Percentiles rank a stretch among this genome's conserved stretches.
Conservation (phyloP, 345 rosid genomes). For the Brassica cretica region DNA sequence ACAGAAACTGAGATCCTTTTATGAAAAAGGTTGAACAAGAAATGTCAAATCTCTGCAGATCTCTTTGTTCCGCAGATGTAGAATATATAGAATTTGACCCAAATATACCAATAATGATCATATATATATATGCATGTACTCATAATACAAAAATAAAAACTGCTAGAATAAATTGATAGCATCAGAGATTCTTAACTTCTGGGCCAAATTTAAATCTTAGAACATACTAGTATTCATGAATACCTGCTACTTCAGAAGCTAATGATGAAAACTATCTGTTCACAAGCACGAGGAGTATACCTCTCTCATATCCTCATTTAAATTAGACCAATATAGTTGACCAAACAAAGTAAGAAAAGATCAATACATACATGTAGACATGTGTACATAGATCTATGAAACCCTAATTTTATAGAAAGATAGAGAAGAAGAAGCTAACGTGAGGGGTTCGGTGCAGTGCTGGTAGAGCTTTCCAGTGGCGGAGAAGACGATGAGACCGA, state of each 20-base stretch:
- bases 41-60: conserved; percentile 14
- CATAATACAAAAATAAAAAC: conserved; percentile 1
- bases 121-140: conserved; percentile 14
- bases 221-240: conserved; percentile 9
- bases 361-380: conserved; percentile 14
- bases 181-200: conserved; percentile 31
- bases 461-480: conserved; percentile 48
- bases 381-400: conserved; percentile 33
- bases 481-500: conserved; percentile 53
- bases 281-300: conserved; percentile 34
- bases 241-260: conserved; percentile 27
- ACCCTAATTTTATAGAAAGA: conserved; percentile 11
- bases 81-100: conserved; percentile 22
- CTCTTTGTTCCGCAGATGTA: conserved; percentile 3
- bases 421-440: conserved; percentile 33
- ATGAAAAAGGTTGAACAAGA: conserved; percentile 5
- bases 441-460: conserved; percentile 40
- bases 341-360: not conserved
- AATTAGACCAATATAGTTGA: conserved; percentile 17
- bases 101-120: not conserved
- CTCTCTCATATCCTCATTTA: conserved; percentile 22
- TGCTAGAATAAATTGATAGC: not conserved
- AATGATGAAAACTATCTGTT: conserved; percentile 41
- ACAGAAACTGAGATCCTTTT: not conserved
- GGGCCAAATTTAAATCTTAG: conserved; percentile 15